These are phyloP conservation scores for Pneumocystis carinii DNA, from an alignment of 1,139 yeast species.

Conservation along the genomic window DNA sequence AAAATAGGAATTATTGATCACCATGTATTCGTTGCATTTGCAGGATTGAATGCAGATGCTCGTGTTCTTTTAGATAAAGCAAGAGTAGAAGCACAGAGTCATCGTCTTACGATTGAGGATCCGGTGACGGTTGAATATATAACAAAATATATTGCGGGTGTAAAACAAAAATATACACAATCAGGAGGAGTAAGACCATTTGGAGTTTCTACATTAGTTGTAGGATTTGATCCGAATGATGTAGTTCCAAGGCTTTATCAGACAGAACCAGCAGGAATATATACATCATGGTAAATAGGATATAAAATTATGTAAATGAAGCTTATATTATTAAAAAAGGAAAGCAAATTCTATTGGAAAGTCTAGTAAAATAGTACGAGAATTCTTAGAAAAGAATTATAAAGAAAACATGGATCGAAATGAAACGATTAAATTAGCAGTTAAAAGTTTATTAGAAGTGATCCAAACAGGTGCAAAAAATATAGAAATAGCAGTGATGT, in stretches of 20 bases:
- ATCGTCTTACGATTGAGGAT: conserved; percentile 81
- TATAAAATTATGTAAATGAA: no score
- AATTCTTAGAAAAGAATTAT: conserved; percentile 84
- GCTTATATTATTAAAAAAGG: conserved; percentile 1
- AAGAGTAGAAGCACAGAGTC: conserved; percentile 94
- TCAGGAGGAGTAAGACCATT: conserved; percentile 94
- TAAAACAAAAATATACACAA: conserved; percentile 95
- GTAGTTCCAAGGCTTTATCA: conserved; percentile 68
- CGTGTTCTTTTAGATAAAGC: conserved; percentile 90
- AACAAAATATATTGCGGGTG: conserved; percentile 90
- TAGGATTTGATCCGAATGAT: conserved; percentile 87
- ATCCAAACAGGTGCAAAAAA: conserved; percentile 97
- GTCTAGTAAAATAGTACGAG: conserved; percentile 87
- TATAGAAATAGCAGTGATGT: conserved; percentile 80
- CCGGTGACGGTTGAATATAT: conserved; percentile 84
- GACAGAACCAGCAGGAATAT: conserved; percentile 96
- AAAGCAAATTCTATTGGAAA: conserved; percentile 96
- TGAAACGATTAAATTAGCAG: conserved; percentile 64
- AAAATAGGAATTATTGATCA: conserved; percentile 84
- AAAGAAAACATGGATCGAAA: conserved; percentile 57
- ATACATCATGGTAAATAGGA: conserved; percentile 62
- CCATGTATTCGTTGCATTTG: conserved; percentile 85
- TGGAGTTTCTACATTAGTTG: conserved; percentile 86
- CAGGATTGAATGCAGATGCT: conserved; percentile 97
- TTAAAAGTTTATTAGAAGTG: conserved; percentile 79